Conservation (phyloP, 2,329 filamentous ascomycete species). For the Ophiostoma himal-ulmi region DNA sequence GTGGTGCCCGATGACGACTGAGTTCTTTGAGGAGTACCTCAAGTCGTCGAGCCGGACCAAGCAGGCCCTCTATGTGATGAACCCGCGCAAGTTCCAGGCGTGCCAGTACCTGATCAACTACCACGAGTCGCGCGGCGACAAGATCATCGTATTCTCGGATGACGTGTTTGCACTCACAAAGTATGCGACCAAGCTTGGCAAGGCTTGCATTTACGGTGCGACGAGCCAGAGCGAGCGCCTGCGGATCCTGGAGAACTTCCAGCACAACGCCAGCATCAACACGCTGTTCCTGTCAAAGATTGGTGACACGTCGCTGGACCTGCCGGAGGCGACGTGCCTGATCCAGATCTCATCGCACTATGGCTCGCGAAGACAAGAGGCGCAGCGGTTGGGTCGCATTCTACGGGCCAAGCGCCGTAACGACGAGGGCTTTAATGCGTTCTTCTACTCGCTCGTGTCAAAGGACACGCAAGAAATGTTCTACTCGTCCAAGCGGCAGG, state of each 20-base stretch:
- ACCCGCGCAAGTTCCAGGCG: constrained; percentile 92
- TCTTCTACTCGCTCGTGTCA: constrained; percentile 95
- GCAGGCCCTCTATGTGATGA: constrained; percentile 80
- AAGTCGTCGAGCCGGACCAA: constrained; percentile 29
- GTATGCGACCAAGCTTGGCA: constrained; percentile 77
- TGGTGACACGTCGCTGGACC: constrained; percentile 93
- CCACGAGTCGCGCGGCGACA: constrained; percentile 89
- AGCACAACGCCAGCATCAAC: constrained; percentile 82
- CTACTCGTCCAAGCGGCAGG: constrained; percentile 93
- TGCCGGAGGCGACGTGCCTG: constrained; percentile 91
- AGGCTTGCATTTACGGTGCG: constrained; percentile 86
- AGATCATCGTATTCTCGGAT: constrained; percentile 97
- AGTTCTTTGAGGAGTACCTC: constrained; percentile 95
- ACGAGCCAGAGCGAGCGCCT: constrained; percentile 82
- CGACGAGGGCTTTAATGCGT: constrained; percentile 97
- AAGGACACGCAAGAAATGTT: constrained; percentile 98
- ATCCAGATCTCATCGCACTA: constrained; percentile 98
- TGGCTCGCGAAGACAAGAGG: constrained; percentile 92
- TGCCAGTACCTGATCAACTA: constrained; percentile 98
- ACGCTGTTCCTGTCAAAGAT: constrained; percentile 97
- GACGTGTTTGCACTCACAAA: constrained; percentile 88
- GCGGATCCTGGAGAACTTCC: constrained; percentile 86
- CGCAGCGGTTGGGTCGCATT: constrained; percentile 86
- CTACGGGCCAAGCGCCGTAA: constrained; percentile 91
- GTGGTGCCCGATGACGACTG: constrained; percentile 98